Percentiles rank a stretch among this genome's conserved stretches.
These are phyloP conservation scores for Melastoma malabathricum DNA, from an alignment of 345 rosid species.

Conservation along the genomic window DNA sequence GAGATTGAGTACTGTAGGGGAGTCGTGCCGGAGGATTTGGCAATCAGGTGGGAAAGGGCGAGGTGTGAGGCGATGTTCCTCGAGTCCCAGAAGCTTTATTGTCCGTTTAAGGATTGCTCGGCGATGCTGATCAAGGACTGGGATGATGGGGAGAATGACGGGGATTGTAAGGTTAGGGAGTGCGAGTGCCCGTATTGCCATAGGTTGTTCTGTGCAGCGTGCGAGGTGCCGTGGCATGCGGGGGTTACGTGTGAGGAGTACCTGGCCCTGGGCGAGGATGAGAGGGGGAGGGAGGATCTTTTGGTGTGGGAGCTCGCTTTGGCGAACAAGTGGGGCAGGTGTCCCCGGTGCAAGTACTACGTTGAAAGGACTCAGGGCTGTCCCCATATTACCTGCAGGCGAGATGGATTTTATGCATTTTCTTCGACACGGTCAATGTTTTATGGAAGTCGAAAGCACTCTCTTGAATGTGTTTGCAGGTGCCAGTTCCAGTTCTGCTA, in stretches of 20 bases:
- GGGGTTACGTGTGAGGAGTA: slow-evolving; percentile 23
- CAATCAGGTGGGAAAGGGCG: slow-evolving; percentile 43
- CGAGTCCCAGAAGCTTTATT: slow-evolving; percentile 26
- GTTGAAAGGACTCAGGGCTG: slow-evolving; percentile 32
- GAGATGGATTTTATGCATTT: not conserved
- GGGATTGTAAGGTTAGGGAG: slow-evolving; percentile 22
- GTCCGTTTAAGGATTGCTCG: slow-evolving; percentile 69
- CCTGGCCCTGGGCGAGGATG: slow-evolving; percentile 21
- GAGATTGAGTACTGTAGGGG: slow-evolving; percentile 30
- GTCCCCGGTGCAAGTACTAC: slow-evolving; percentile 28
- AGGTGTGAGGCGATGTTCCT: slow-evolving; percentile 30
- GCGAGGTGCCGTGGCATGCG: slow-evolving; percentile 30
- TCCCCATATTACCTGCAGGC: slow-evolving; percentile 40
- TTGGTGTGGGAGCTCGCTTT: slow-evolving; percentile 25
- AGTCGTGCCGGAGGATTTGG: slow-evolving; percentile 26
- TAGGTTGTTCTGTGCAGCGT: slow-evolving; percentile 35
- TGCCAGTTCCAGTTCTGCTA: slow-evolving; percentile 33
- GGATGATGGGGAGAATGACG: slow-evolving; percentile 8
- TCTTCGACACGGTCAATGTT: not conserved
- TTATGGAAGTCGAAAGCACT: not conserved
- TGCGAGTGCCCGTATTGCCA: slow-evolving; percentile 58
- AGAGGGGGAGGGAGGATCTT: slow-evolving; percentile 27
- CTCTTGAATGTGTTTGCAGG: slow-evolving; percentile 13
- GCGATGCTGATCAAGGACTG: slow-evolving; percentile 32
- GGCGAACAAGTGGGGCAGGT: slow-evolving; percentile 31